These are phyloP conservation scores for Diplodia seriata DNA, from an alignment of 2,329 filamentous ascomycete species.

Conservation along the genomic window DNA sequence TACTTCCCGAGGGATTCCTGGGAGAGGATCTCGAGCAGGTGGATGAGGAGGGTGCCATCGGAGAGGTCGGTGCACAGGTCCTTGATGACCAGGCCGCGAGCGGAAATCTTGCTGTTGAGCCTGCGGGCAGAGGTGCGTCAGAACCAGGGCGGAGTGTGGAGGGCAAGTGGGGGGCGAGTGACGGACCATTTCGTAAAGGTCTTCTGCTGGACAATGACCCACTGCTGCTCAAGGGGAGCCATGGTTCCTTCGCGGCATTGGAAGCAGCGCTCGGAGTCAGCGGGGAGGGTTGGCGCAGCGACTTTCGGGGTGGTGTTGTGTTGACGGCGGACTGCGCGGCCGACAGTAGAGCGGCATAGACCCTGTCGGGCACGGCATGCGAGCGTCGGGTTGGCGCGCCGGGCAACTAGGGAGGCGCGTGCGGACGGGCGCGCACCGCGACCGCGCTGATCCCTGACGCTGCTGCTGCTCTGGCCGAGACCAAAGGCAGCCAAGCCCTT, in stretches of 20 bases:
- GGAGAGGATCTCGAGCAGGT: constrained; percentile 94
- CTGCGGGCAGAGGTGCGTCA: constrained; percentile 54
- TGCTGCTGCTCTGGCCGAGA: constrained; percentile 20
- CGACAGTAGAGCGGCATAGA: constrained; percentile 28
- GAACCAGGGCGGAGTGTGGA: constrained; percentile 20
- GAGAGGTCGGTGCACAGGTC: constrained; percentile 89
- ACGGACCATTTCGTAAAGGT: constrained; percentile 96
- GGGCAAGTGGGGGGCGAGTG: constrained; percentile 26
- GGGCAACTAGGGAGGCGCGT: constrained; percentile 29
- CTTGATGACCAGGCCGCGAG: constrained; percentile 77
- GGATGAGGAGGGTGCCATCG: constrained; percentile 94
- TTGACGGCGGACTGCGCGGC: constrained; percentile 23
- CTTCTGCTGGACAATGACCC: constrained; percentile 89
- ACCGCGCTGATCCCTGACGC: constrained; percentile 19
- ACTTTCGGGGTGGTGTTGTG: constrained; percentile 18
- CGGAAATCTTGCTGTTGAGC: constrained; percentile 94
- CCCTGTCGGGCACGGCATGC: constrained; percentile 28
- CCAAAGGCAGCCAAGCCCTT: not conserved
- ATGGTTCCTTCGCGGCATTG: constrained; percentile 39
- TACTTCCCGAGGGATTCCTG: constrained; percentile 95
- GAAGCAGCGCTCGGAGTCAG: constrained; percentile 23
- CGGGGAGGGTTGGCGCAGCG: constrained; percentile 6
- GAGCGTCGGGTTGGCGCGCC: constrained; percentile 17
- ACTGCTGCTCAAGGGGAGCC: constrained; percentile 65
- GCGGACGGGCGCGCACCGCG: constrained; percentile 13